Percentiles rank a stretch among this genome's conserved stretches.
Evolutionary conservation across 2,329 filamentous ascomycete genomes (phyloP).

Genomic region (Fusarium newnesense): DNA sequence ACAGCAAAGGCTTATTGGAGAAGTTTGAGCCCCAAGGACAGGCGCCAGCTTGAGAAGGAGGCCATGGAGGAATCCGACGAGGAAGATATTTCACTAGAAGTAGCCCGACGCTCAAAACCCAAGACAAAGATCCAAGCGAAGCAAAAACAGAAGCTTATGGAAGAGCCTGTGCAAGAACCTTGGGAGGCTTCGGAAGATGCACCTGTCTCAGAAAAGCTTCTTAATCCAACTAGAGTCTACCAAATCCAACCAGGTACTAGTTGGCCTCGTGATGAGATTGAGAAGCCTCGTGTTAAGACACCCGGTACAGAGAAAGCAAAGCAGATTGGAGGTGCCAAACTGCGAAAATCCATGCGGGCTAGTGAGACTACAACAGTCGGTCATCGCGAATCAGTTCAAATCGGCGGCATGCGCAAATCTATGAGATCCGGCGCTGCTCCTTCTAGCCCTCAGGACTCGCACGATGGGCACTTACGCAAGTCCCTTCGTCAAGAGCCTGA

Average conservation of each 20-base stretch:
- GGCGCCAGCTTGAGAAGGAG: slow-evolving; percentile 69
- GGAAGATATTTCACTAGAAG: slow-evolving; percentile 52
- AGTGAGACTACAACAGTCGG: slow-evolving; percentile 37
- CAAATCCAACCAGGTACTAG: slow-evolving; percentile 53
- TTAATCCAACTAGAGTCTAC: slow-evolving; percentile 47
- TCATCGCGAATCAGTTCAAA: slow-evolving; percentile 20
- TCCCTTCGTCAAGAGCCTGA: slow-evolving; percentile 37
- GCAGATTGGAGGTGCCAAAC: slow-evolving; percentile 35
- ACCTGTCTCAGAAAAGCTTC: slow-evolving; percentile 15
- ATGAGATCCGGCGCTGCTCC: slow-evolving; percentile 42
- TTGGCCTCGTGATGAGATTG: slow-evolving; percentile 37
- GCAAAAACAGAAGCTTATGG: slow-evolving; percentile 31
- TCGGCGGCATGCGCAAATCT: slow-evolving; percentile 48
- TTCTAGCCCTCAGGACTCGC: slow-evolving; percentile 6
- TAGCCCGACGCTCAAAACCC: slow-evolving; percentile 28
- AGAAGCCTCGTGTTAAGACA: slow-evolving; percentile 8
- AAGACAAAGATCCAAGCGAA: slow-evolving; percentile 54
- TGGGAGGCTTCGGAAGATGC: slow-evolving; percentile 8
- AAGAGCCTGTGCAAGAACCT: slow-evolving; percentile 13
- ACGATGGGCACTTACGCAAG: slow-evolving; percentile 34
- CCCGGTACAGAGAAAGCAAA: neutral
- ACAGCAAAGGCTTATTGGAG: slow-evolving; percentile 77
- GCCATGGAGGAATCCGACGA: slow-evolving; percentile 63
- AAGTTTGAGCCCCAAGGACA: slow-evolving; percentile 70
- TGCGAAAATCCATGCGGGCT: slow-evolving; percentile 61